A percentile compares a stretch with the other conserved stretches of the same genome.
phyloP scores from a whole-genome alignment of 495 filamentous ascomycete species.

The Penicillium canescens region DNA sequence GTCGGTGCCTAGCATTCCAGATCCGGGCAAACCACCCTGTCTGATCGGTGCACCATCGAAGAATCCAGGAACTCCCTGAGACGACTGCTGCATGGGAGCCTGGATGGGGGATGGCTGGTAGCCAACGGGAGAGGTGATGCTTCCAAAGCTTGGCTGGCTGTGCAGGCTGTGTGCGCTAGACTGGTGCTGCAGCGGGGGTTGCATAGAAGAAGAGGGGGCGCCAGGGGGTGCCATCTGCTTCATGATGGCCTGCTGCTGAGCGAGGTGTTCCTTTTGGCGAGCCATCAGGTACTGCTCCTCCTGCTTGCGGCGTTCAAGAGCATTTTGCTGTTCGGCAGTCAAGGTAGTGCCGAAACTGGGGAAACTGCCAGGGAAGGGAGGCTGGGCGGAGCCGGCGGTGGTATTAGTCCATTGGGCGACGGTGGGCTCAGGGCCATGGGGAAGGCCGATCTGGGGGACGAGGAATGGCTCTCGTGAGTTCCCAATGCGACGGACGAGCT shows the following conservation, averaged over 20 bases:
- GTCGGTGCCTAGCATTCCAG: conserved; percentile 53
- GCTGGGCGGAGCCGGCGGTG: conserved; percentile 67
- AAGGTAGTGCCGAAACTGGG: conserved; percentile 97
- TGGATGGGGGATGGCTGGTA: conserved; percentile 75
- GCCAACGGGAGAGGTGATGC: conserved; percentile 81
- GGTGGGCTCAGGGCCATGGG: conserved; percentile 69
- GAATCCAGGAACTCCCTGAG: conserved; percentile 58
- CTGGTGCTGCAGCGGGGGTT: conserved; percentile 78
- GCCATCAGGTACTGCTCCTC: conserved; percentile 97
- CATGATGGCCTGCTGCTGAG: conserved; percentile 78
- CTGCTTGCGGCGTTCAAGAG: conserved; percentile 91
- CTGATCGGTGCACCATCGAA: conserved; percentile 60
- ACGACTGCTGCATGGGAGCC: conserved; percentile 57
- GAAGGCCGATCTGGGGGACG: conserved; percentile 92
- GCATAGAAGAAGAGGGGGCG: conserved; percentile 47
- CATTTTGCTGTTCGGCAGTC: conserved; percentile 97
- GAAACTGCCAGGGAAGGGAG: conserved; percentile 93
- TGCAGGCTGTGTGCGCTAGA: conserved; percentile 93
- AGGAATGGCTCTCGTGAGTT: conserved; percentile 97
- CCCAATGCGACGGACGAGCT: conserved; percentile 91
- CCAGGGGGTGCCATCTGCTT: conserved; percentile 72
- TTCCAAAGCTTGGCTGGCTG: conserved; percentile 92
- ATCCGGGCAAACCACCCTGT: conserved; percentile 44
- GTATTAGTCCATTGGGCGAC: conserved; percentile 39
- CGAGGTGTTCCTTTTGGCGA: conserved; percentile 88